Conservation (phyloP, 805 yeast genomes). For the Metschnikowia reukaufii region DNA sequence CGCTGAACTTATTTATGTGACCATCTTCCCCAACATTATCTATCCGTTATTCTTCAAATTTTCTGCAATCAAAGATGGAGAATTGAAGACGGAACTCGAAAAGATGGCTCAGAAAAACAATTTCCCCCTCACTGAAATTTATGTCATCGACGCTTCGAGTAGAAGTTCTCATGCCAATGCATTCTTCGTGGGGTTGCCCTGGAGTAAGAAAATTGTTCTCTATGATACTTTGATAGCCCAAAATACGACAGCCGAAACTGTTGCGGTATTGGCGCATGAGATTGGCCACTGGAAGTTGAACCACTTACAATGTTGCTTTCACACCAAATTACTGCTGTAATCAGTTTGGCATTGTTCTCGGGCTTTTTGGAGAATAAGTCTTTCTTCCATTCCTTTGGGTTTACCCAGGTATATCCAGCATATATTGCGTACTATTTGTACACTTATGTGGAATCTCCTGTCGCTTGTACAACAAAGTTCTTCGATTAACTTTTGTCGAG, state of each 20-base stretch:
- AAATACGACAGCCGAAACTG: slow-evolving; percentile 73
- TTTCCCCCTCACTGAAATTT: slow-evolving; percentile 84
- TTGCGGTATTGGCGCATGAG: slow-evolving; percentile 97
- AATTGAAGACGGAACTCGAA: slow-evolving; percentile 78
- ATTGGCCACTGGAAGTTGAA: slow-evolving; percentile 96
- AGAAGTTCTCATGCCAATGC: slow-evolving; percentile 97
- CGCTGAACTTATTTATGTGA: slow-evolving; percentile 73
- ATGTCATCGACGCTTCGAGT: slow-evolving; percentile 91
- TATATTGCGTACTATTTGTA: slow-evolving; percentile 81
- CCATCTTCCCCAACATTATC: slow-evolving; percentile 79
- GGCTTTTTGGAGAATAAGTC: slow-evolving; percentile 78
- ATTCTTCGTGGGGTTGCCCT: slow-evolving; percentile 92
- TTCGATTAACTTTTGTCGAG: slow-evolving; percentile 71
- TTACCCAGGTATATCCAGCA: slow-evolving; percentile 61
- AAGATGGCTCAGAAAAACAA: slow-evolving; percentile 68
- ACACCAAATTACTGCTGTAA: slow-evolving; percentile 61
- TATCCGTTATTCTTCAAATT: slow-evolving; percentile 92
- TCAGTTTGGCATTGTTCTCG: slow-evolving; percentile 71
- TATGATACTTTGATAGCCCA: slow-evolving; percentile 88
- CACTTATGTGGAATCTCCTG: slow-evolving; percentile 73
- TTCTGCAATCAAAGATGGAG: slow-evolving; percentile 87
- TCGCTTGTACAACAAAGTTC: slow-evolving; percentile 68
- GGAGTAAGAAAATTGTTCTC: slow-evolving; percentile 93
- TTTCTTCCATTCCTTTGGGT: slow-evolving; percentile 77
- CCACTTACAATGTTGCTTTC: slow-evolving; percentile 72